These are phyloP conservation scores for Ambrosiella cleistominuta DNA, from an alignment of 2,329 filamentous ascomycete genomes.

Conservation along the genomic window DNA sequence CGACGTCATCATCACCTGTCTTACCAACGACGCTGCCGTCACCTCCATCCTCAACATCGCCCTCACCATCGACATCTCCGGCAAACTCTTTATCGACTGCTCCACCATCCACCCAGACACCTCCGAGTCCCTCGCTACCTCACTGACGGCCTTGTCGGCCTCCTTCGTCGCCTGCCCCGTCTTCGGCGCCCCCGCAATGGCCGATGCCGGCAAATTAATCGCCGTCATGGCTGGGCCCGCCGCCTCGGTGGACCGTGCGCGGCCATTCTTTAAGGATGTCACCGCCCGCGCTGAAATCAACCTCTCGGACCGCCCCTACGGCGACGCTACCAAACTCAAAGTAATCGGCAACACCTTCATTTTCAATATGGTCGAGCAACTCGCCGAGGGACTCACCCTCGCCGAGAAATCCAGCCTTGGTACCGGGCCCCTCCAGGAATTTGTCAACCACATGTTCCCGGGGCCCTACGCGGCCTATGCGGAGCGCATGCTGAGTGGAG, in stretches of 20 bases:
- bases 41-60: slow-evolving; percentile 41
- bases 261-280: slow-evolving; percentile 56
- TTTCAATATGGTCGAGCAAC: slow-evolving; percentile 61
- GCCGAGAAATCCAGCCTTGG: slow-evolving; percentile 71
- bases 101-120: slow-evolving; percentile 78
- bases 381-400: slow-evolving; percentile 61
- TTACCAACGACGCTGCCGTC: slow-evolving; percentile 62
- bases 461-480: slow-evolving; percentile 62
- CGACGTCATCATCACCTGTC: slow-evolving; percentile 67
- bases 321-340: slow-evolving; percentile 56
- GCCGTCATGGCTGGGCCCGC: slow-evolving; percentile 53
- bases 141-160: slow-evolving; percentile 40
- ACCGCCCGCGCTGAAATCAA: slow-evolving; percentile 53
- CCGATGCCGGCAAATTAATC: slow-evolving; percentile 52
- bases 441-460: slow-evolving; percentile 57
- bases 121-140: slow-evolving; percentile 46
- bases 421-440: slow-evolving; percentile 48
- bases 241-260: slow-evolving; percentile 42
- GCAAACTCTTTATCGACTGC: slow-evolving; percentile 73
- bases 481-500: slow-evolving; percentile 53
- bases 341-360: slow-evolving; percentile 78
- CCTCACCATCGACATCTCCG: slow-evolving; percentile 36
- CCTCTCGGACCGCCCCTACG: slow-evolving; percentile 49
- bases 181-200: slow-evolving; percentile 54
- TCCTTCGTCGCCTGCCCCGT: slow-evolving; percentile 57